These are phyloP conservation scores for Hypericum androsaemum DNA, from an alignment of 345 rosid genomes.

Conservation along the genomic window DNA sequence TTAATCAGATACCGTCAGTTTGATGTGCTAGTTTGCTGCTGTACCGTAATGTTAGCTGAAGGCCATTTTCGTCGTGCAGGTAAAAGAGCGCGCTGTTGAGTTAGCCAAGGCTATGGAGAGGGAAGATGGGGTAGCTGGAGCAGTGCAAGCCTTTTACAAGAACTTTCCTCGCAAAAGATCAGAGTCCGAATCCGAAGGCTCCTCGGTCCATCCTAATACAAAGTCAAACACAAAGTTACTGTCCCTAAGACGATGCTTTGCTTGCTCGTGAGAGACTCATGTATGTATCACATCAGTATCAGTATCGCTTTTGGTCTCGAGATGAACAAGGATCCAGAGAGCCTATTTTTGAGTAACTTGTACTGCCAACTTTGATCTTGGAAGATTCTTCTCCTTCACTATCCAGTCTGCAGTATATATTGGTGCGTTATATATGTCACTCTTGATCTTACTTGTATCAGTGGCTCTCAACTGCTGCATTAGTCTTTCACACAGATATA, in stretches of 20 bases:
- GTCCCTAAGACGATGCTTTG: slow-evolving; percentile 29
- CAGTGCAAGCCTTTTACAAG: slow-evolving; percentile 45
- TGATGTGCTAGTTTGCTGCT: neutral
- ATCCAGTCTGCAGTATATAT: too few relatives aligned
- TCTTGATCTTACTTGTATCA: too few relatives aligned
- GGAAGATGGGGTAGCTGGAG: slow-evolving; percentile 49
- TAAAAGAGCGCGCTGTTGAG: slow-evolving; percentile 33
- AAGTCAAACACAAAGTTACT: slow-evolving; percentile 3
- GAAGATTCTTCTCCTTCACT: too few relatives aligned
- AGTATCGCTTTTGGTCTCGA: too few relatives aligned
- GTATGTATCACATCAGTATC: too few relatives aligned
- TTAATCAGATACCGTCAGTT: neutral
- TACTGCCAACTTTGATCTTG: too few relatives aligned
- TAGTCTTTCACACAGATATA: too few relatives aligned
- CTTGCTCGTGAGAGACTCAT: slow-evolving; percentile 8
- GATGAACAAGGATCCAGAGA: too few relatives aligned
- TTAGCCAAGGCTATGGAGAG: slow-evolving; percentile 35
- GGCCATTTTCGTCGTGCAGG: slow-evolving; percentile 19
- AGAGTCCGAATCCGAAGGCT: neutral
- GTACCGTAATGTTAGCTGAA: neutral
- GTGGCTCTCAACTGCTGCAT: too few relatives aligned
- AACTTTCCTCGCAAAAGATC: slow-evolving; percentile 24
- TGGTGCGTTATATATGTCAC: too few relatives aligned
- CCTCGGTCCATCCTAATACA: neutral
- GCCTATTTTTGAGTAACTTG: too few relatives aligned